Evolutionary conservation across 2,329 filamentous ascomycete species (phyloP), one percentile per base, ranked within the genome.

Genomic region (Phialophora expanda): DNA sequence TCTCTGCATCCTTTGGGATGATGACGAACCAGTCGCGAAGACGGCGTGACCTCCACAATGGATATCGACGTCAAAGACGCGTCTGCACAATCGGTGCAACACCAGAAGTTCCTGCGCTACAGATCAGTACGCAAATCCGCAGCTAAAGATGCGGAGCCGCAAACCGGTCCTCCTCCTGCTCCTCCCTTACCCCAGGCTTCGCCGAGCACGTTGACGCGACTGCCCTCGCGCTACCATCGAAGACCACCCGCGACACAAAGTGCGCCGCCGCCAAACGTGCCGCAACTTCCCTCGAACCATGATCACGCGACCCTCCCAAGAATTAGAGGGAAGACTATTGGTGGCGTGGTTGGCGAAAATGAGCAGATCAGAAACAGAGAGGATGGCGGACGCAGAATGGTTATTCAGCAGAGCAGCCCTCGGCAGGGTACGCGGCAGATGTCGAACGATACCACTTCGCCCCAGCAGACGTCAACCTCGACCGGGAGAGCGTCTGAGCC

Each of bases 81-180:
- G 4, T 11, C 67, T 26, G 57, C 34, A n/a, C 57, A 54, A 30
- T 30, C 66, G 26, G 51, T 62, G 22, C 65, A 66, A 46, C 46
- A 34, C n/a, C 65, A 65, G 56, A 86, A 85, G 73, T 82, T 85
- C 73, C 84, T 85, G 62, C 82, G 86, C 50, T 88, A 88, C 75
- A 80, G 85, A 69, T 86, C 84, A 32, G 84, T 87, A 62, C 78
- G 86, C 65, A 80, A 80, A 68, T 78, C 77, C 11, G 74, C 75
- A 24, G 72, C 75, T 26, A 62, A 56, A 55, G 41, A 56, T 20
- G 26, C 55, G 20, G 58, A 51, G n/a, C n/a, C 61, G 12, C 63
- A 57, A 5, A 34, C 14, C 20, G 41, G 28, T 34, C 24, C 54
- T 62, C 22, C 58, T 44, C 38, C 34, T 41, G 9, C 32, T 34